Conservation (phyloP, 1,139 yeast species). For the Suhomyces coccinellae region DNA sequence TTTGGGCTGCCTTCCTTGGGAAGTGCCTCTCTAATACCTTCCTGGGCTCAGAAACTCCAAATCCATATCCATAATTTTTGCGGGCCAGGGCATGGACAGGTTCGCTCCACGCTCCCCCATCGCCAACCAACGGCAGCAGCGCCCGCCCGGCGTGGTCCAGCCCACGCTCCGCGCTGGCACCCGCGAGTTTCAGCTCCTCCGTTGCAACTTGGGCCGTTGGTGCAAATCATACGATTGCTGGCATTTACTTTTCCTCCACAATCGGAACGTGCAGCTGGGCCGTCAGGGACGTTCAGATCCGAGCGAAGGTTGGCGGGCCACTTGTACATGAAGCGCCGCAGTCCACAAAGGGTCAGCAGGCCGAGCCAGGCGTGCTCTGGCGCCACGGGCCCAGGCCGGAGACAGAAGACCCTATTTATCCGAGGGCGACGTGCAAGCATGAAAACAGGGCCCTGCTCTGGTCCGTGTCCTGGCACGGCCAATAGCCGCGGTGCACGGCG, state of each 20-base stretch:
- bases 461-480: too few species aligned
- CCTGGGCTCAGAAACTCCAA: not conserved
- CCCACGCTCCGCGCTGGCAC: too few species aligned
- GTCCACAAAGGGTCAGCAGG: not conserved
- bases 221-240: not conserved
- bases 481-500: not conserved
- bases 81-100: too few species aligned
- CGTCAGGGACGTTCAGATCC: constrained; percentile 1
- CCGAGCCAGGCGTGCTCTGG: not conserved
- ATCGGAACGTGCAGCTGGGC: constrained; percentile 1
- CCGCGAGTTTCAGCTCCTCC: too few species aligned
- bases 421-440: not conserved
- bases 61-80: not conserved
- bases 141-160: too few species aligned
- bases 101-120: too few species aligned
- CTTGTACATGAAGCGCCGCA: too few species aligned
- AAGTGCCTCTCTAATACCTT: constrained; percentile 1
- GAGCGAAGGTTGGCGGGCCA: not conserved
- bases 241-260: not conserved
- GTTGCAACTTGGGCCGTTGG: too few species aligned
- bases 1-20: not conserved
- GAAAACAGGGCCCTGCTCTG: too few species aligned
- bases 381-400: too few species aligned
- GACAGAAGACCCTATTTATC: not conserved
- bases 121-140: not conserved